Evolutionary conservation across 2,329 filamentous ascomycete species (phyloP).

Genomic region (Aspergillus hortae): DNA sequence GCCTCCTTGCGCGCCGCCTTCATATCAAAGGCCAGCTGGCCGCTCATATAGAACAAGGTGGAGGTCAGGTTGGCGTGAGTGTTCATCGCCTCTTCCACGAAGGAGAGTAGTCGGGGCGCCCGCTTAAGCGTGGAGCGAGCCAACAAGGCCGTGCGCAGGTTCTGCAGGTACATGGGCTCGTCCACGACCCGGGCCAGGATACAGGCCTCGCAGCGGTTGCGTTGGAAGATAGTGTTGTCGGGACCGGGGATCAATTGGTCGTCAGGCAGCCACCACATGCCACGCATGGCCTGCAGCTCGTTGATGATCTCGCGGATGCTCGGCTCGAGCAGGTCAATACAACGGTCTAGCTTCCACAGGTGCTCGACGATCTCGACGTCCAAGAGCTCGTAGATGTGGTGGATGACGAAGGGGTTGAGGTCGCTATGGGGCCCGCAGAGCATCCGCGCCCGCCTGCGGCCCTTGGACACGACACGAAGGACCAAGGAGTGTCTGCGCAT

Average conservation of each 20-base stretch:
- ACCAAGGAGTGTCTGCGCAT: constrained; percentile 8
- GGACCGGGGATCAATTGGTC: constrained; percentile 2
- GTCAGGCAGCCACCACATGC: constrained; percentile 27
- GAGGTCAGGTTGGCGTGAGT: constrained; percentile 7
- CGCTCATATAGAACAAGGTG: constrained; percentile 12
- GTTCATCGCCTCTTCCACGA: constrained; percentile 28
- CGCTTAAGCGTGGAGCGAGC: constrained; percentile 20
- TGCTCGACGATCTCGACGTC: constrained; percentile 22
- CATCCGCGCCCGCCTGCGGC: constrained; percentile 13
- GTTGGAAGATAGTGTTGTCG: constrained; percentile 15
- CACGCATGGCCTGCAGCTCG: constrained; percentile 24
- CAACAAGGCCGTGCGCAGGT: constrained; percentile 27
- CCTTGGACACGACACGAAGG: constrained; percentile 15
- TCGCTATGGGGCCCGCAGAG: constrained; percentile 21
- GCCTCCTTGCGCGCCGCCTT: neutral
- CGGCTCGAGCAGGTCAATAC: constrained; percentile 11
- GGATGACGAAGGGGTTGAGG: constrained; percentile 23
- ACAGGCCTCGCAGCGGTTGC: constrained; percentile 35
- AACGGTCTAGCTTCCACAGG: constrained; percentile 17
- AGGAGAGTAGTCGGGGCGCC: constrained; percentile 24
- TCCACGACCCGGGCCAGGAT: constrained; percentile 31
- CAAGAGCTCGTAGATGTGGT: constrained; percentile 17
- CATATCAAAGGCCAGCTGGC: neutral
- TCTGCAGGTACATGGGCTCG: constrained; percentile 22
- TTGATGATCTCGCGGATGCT: constrained; percentile 12